Evolutionary conservation across 2,329 filamentous ascomycete species (phyloP), one percentile per base, ranked within the genome.

Genomic region (Akanthomyces dipterigenus): DNA sequence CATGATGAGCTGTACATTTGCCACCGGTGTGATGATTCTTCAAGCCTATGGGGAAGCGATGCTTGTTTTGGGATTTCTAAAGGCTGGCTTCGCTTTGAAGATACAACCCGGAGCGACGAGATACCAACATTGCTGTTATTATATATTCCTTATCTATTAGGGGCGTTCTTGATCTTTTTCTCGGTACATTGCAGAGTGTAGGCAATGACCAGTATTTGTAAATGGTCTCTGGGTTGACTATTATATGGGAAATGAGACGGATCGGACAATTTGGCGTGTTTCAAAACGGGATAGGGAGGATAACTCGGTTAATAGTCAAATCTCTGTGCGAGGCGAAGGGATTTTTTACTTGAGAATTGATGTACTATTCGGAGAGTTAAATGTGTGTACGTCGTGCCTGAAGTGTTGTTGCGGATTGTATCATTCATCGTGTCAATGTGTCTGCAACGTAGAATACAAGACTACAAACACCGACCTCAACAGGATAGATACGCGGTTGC

Each of bases 1-100:
- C 18, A 20, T 22, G 40, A 46, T 54, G 28, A 24, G 53, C 40
- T 60, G 57, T 60, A 60, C 57, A 54, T 53, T 45, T 60, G 46
- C 12, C 20, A 45, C 38, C 40, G 36, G 40, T 38, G n/a, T 2
- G 18, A n/a, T 46, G 45, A 53, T 40, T 60, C 50, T 46, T 20
- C 38, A 46, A 20, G 24, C 46, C 46, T 45, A 24, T 46, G 38
- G 34, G 56, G 46, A 38, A 53, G 56, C 46, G 57, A 49, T 57
- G 38, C 49, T 49, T 49, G 12, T 57, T 34, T 28, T 57, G 14
- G 11, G 24, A 28, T 28, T 20, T 40, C 36, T 49, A 4, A 40
- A 48, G n/a, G 45, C 31, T 49, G 34, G 18, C 40, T 55, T 55
- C 45, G 40, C 53, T 57, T 42, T 28, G 20, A 11, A 38, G 28